Percentiles rank a stretch among this genome's conserved stretches.
These are phyloP conservation scores for Agaricales sp. DNA, from an alignment of 1,284 basidiomycete genomes.

Conservation along the genomic window DNA sequence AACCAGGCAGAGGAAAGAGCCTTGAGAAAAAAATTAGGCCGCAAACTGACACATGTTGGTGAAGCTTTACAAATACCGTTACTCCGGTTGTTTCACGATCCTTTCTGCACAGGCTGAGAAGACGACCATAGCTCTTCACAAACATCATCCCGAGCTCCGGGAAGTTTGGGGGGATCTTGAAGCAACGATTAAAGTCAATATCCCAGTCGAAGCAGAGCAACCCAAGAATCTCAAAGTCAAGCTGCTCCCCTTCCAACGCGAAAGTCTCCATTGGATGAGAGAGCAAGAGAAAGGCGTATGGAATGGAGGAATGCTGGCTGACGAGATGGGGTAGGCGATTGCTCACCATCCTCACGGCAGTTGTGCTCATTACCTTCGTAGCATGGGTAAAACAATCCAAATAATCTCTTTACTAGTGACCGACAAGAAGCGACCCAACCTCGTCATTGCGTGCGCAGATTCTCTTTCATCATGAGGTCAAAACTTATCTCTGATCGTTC, in stretches of 20 bases:
- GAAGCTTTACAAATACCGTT: slow-evolving; percentile 2
- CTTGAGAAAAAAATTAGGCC: slow-evolving; percentile 46
- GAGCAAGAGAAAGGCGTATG: slow-evolving; percentile 86
- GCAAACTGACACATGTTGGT: slow-evolving; percentile 58
- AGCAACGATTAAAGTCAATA: slow-evolving; percentile 47
- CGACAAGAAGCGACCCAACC: slow-evolving; percentile 70
- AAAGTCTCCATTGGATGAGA: slow-evolving; percentile 94
- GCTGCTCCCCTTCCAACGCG: slow-evolving; percentile 77
- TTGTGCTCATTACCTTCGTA: slow-evolving; percentile 20
- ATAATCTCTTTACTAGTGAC: slow-evolving; percentile 87
- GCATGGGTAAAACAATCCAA: slow-evolving; percentile 99
- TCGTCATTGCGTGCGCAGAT: slow-evolving; percentile 76
- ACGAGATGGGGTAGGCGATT: slow-evolving; percentile 75
- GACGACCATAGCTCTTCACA: slow-evolving; percentile 52
- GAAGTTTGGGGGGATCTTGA: slow-evolving; percentile 87
- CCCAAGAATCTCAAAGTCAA: slow-evolving; percentile 71
- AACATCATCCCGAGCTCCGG: slow-evolving; percentile 67
- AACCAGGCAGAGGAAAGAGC: slow-evolving; percentile 15
- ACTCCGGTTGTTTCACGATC: slow-evolving; percentile 1
- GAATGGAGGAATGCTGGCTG: slow-evolving; percentile 91
- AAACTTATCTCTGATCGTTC: slow-evolving; percentile 4
- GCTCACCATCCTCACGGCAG: slow-evolving; percentile 1
- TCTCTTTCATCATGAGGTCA: neutral
- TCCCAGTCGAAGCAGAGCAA: slow-evolving; percentile 68
- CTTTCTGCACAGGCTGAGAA: slow-evolving; percentile 55